phyloP scores from a whole-genome alignment of 306 rosid genomes.

The Alnus rubra region DNA sequence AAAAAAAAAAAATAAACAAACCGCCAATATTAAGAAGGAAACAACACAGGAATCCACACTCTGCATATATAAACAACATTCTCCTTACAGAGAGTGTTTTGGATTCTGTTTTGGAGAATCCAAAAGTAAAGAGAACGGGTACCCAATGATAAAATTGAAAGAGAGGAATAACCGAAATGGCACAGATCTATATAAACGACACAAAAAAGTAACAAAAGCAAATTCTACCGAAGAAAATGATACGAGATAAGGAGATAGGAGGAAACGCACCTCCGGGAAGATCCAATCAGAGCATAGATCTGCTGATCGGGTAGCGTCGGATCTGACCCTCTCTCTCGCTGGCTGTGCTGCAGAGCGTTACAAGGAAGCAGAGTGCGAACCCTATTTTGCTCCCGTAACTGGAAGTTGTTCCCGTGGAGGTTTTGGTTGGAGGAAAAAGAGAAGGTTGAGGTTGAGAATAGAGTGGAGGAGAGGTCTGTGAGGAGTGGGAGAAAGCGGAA shows the following conservation, averaged over 20 bases:
- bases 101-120: background rate
- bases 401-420: constrained; percentile 61
- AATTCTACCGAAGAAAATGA: background rate
- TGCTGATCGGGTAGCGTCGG: background rate
- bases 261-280: background rate
- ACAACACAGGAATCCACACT: background rate
- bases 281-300: background rate
- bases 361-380: background rate
- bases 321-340: background rate
- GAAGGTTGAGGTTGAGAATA: constrained; percentile 47
- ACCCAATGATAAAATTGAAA: background rate
- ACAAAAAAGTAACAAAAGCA: background rate
- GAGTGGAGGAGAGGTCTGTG: constrained; percentile 49
- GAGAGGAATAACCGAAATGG: background rate
- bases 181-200: background rate
- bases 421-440: constrained; percentile 65
- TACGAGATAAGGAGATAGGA: background rate
- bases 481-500: constrained; percentile 56
- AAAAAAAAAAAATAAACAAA: background rate
- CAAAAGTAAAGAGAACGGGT: background rate
- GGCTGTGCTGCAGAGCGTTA: background rate
- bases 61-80: background rate
- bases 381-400: background rate
- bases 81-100: background rate
- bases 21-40: background rate